phyloP scores from a whole-genome alignment of 179 eudicot species.

The Actinidia polygama region DNA sequence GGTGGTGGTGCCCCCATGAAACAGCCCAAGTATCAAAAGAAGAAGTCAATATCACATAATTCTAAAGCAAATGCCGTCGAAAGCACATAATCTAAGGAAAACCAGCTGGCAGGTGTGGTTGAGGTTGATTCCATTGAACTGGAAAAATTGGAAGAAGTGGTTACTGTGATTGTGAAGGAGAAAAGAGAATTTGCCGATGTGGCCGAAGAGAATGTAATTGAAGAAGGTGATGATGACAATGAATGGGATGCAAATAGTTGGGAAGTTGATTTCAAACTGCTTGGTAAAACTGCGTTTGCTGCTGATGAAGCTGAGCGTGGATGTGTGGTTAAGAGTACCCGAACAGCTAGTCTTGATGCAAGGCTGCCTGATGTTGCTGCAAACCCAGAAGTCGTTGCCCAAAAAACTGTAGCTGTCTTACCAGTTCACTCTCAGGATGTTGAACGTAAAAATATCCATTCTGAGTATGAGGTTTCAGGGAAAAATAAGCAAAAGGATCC shows the following conservation, averaged over 20 bases:
- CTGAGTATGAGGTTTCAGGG: conserved; percentile 34
- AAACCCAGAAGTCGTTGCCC: conserved; percentile 30
- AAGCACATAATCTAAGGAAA: conserved; percentile 41
- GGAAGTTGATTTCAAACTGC: conserved; percentile 77
- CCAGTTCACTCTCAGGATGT: conserved; percentile 32
- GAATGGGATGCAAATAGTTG: conserved; percentile 99
- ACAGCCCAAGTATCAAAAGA: conserved; percentile 66
- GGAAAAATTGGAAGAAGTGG: conserved; percentile 54
- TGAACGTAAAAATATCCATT: conserved; percentile 32
- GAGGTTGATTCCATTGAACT: conserved; percentile 49
- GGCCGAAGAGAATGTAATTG: conserved; percentile 50
- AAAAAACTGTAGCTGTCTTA: conserved; percentile 29
- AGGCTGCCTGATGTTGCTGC: conserved; percentile 28
- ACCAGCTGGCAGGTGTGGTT: conserved; percentile 37
- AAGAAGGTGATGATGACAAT: conserved; percentile 69
- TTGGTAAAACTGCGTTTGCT: conserved; percentile 69
- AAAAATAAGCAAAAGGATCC: conserved; percentile 41
- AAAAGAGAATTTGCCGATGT: conserved; percentile 49
- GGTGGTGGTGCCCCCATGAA: conserved; percentile 50
- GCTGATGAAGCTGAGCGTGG: conserved; percentile 75
- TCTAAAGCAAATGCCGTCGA: conserved; percentile 55
- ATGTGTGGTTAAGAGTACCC: conserved; percentile 36
- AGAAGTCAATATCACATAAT: conserved; percentile 60
- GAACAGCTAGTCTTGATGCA: conserved; percentile 28
- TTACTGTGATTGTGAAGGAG: conserved; percentile 31